phyloP scores from a whole-genome alignment of 2,329 filamentous ascomycete species.

The Penicillium sp. region DNA sequence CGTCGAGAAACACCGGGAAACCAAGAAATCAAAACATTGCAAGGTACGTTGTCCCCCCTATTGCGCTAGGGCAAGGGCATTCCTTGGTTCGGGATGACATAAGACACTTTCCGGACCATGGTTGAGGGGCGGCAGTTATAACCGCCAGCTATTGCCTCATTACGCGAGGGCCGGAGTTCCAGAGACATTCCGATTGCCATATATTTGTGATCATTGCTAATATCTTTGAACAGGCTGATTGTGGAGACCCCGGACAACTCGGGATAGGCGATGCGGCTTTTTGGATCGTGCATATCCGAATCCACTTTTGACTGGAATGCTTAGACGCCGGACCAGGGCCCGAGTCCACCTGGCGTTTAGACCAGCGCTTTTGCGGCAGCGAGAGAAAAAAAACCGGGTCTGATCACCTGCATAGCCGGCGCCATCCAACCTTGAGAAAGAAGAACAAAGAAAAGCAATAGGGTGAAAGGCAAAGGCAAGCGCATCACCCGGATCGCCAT shows the following conservation, averaged over 20 bases:
- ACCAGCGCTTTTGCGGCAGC: conserved; percentile 7
- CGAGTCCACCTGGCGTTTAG: conserved; percentile 28
- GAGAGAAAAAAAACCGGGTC: conserved; percentile 23
- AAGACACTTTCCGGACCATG: background rate
- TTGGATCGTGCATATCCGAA: conserved; percentile 25
- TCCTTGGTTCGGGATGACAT: conserved; percentile 13
- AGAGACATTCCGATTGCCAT: background rate
- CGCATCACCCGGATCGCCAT: conserved; percentile 39
- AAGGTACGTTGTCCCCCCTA: background rate
- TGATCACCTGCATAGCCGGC: conserved; percentile 41
- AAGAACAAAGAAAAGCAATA: background rate
- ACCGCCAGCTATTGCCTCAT: background rate
- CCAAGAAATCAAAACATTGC: too few species aligned
- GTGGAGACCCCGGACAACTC: conserved; percentile 9
- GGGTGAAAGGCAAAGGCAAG: conserved; percentile 7
- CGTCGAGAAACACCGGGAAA: too few species aligned
- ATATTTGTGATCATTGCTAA: background rate
- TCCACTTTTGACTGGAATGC: conserved; percentile 33
- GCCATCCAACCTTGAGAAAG: conserved; percentile 22
- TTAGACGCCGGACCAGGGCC: conserved; percentile 31
- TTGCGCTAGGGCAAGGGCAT: background rate
- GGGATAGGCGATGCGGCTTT: conserved; percentile 21
- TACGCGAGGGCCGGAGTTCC: background rate
- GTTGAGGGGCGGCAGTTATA: conserved; percentile 3
- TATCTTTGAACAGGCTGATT: background rate